Evolutionary conservation across 2,329 filamentous ascomycete genomes (phyloP), one percentile per base, ranked within the genome.

Genomic region (Colletotrichum sp.): DNA sequence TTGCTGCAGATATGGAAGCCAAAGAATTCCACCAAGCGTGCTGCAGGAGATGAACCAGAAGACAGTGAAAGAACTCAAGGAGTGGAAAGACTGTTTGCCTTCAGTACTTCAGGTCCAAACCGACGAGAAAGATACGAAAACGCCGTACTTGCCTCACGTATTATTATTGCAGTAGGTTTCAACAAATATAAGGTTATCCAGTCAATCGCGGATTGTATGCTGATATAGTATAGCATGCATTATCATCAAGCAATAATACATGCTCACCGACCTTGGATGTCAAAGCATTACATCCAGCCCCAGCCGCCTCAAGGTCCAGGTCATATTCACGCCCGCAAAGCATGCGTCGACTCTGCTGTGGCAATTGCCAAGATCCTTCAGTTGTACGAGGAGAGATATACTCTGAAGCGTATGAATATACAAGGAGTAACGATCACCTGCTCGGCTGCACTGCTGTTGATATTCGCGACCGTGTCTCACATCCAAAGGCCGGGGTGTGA

Each of bases 1-100:
- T 9, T 24, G 9, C 28, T n/a, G 28, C 28, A 80, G 79, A 18
- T 79, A 80, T n/a, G 79, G 78, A 48, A 79, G 74, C 52, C 59
- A 69, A 9, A 78, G 39, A 13, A 75, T 79, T 13, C 59, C 59
- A 16, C 28, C 59, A 5, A 4, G 7, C 16, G 62, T 69, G 5
- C 67, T 80, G 2, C 79, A 80, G 24, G 76, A 78, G 30, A 72
- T 80, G 62, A 80, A 79, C 34, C 77, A 75, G 8, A 73, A 68
- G 28, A 62, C 59, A 26, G 59, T 62, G 6, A 32, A 34, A 22
- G 72, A 74, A 22, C 77, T 80, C 1, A 68, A 78, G 8, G 76
- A 78, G n/a, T 80, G 79, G 79, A 75, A 78, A 39, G 71, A 68
- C 13, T 72, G 75, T 10, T 34, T 80, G 8, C 75, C 78, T 6